Evolutionary conservation across 192 early-diverging fungal genomes (phyloP).

Genomic region (Rhizoclosmatium globosum): DNA sequence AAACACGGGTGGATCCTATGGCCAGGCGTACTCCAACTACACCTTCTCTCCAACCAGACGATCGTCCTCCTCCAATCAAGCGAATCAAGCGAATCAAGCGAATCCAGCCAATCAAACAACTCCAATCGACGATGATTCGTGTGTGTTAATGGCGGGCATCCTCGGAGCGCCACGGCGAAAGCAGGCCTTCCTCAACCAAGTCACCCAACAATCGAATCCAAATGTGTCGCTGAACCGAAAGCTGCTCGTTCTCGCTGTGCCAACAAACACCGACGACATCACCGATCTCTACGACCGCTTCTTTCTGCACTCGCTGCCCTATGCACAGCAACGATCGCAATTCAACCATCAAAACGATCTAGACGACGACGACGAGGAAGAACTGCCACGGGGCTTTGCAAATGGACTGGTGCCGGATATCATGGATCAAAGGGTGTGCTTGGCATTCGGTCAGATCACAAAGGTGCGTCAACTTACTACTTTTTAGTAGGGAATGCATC

Average conservation of each 20-base stretch:
- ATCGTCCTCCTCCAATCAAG: too few relatives aligned
- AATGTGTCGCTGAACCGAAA: neutral
- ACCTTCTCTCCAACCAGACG: too few relatives aligned
- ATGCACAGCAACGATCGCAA: neutral
- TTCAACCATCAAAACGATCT: neutral
- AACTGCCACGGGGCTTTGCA: neutral
- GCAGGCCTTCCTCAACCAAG: neutral
- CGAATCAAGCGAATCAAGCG: too few relatives aligned
- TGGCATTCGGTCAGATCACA: constrained; percentile 20
- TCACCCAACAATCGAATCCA: neutral
- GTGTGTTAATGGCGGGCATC: neutral
- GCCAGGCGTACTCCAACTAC: too few relatives aligned
- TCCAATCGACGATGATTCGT: neutral
- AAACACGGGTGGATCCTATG: too few relatives aligned
- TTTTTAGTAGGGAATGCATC: too few relatives aligned
- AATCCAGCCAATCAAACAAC: too few relatives aligned
- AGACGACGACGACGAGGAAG: neutral
- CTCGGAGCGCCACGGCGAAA: neutral
- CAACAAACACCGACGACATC: constrained; percentile 20
- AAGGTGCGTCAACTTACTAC: neutral
- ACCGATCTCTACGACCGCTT: constrained; percentile 17
- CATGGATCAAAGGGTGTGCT: constrained; percentile 11
- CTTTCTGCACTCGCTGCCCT: constrained; percentile 30
- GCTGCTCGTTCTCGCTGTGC: constrained; percentile 16
- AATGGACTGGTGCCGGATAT: constrained; percentile 25